Base-by-base conservation (phyloP, 805 yeast species). In the Myxozyma neglecta region DNA sequence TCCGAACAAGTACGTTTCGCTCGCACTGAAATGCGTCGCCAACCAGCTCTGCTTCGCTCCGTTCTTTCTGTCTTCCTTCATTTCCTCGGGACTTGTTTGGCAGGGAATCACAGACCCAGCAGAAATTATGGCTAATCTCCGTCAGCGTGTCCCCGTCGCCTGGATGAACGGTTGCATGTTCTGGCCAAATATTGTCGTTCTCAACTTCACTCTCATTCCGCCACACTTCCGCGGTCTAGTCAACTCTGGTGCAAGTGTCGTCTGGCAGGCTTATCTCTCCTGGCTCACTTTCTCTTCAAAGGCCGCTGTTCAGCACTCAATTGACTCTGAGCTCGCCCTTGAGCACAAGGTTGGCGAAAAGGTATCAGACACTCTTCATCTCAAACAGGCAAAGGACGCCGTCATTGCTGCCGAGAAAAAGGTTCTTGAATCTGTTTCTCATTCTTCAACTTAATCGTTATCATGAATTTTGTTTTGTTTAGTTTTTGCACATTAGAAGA, bases 171-270 rank as follows among this genome's bases (percentile, higher is more conserved):
- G 67, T 36, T 61, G 65, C 60, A 59, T 60, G 65, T 64, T 48
- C 57, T 64, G 67, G 67, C 67, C 67, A 6, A 64, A 64, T 47
- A 37, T 64, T 29, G 61, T 64, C 32, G 37, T 52, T 10, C 56
- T 64, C 24, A 64, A 64, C 56, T 64, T 64, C 53, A 61, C 67
- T 6, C 55, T 64, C 32, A 50, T 64, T 13, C 67, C 65, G 20
- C 67, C 67, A 9, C 65, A 64, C 53, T 64, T 53, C 58, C 59
- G 67, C n/a, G 67, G 67, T 16, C 56, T 64, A 36, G 62, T 64
- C 16, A 64, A 57, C 35, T 57, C 67, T 6, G 53, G 34, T 13
- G 67, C 67, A 7, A 16, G 59, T 24, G 57, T 64, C 13, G 40
- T 64, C 24, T 64, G 67, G 67, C 67, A 64, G 46, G 63, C 61